Conservation (phyloP, 495 filamentous ascomycete species). For the Daldinia caldariorum region DNA sequence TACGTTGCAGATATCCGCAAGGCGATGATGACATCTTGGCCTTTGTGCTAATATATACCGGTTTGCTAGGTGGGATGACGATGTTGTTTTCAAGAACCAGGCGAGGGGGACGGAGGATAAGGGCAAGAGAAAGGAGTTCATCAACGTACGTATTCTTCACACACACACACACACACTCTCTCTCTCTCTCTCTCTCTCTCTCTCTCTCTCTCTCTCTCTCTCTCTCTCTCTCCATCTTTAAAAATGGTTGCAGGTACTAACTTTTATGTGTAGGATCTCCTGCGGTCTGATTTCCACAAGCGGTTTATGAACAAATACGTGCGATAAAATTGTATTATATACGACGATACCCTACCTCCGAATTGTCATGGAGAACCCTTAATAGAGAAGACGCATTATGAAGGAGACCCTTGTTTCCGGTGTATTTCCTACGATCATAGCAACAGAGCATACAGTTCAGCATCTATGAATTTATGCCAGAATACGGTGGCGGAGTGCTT, state of each 20-base stretch:
- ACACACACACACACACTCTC: too few species aligned
- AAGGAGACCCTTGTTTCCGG: background rate
- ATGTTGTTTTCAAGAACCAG: constrained; percentile 99
- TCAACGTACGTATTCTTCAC: constrained; percentile 90
- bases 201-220: too few species aligned
- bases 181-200: too few species aligned
- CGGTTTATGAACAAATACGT: constrained; percentile 88
- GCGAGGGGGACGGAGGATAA: constrained; percentile 93
- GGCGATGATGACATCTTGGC: too few species aligned
- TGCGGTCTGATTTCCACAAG: constrained; percentile 97
- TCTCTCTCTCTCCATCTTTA: too few species aligned
- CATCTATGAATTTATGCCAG: too few species aligned
- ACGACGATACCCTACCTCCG: background rate
- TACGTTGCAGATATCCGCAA: constrained; percentile 30
- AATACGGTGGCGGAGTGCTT: too few species aligned
- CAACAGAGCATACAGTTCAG: too few species aligned
- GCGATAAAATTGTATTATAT: constrained; percentile 48
- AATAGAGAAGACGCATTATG: background rate
- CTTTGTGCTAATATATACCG: constrained; percentile 49
- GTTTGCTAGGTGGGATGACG: constrained; percentile 86
- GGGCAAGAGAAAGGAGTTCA: constrained; percentile 90
- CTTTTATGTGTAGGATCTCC: constrained; percentile 70
- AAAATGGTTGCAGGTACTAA: constrained; percentile 28
- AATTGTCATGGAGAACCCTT: background rate
- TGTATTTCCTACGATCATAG: too few species aligned